Conservation (phyloP, 371 early-diverging fungal species). For the Mortierella sp. region DNA sequence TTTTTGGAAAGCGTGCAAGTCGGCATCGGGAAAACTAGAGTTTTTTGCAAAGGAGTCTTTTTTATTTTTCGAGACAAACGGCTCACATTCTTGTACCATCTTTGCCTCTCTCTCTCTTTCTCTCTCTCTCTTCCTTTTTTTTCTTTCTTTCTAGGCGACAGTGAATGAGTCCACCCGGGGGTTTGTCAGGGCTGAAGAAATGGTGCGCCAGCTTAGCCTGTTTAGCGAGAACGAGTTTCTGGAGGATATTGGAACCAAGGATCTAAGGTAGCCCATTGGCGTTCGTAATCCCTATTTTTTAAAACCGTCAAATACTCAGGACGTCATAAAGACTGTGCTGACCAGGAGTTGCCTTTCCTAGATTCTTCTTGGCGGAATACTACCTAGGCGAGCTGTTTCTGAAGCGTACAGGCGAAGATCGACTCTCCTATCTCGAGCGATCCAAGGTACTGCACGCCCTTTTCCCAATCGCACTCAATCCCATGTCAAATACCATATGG, state of each 20-base stretch:
- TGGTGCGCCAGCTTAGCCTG: constrained; percentile 71
- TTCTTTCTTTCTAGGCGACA: constrained; percentile 55
- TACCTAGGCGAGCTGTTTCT: constrained; percentile 78
- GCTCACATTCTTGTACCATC: background rate
- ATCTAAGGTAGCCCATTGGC: constrained; percentile 71
- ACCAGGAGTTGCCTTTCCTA: too few relatives aligned
- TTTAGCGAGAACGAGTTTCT: constrained; percentile 90
- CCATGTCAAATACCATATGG: too few relatives aligned
- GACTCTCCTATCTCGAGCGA: constrained; percentile 56
- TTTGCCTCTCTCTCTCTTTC: background rate
- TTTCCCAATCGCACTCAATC: too few relatives aligned
- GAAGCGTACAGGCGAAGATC: constrained; percentile 61
- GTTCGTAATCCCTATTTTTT: background rate
- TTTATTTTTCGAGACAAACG: background rate
- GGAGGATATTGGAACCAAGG: constrained; percentile 87
- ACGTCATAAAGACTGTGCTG: too few relatives aligned
- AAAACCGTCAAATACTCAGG: too few relatives aligned
- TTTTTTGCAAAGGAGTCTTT: background rate
- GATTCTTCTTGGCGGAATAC: constrained; percentile 78
- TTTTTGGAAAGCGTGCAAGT: too few relatives aligned
- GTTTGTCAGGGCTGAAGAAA: constrained; percentile 59
- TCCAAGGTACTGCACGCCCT: constrained; percentile 59
- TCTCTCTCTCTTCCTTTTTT: background rate
- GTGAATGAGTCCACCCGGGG: constrained; percentile 58
- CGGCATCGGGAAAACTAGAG: too few relatives aligned